Evolutionary conservation across 2,329 filamentous ascomycete genomes (phyloP), one percentile per base, ranked within the genome.

Genomic region (Fonsecaea pugnacius): DNA sequence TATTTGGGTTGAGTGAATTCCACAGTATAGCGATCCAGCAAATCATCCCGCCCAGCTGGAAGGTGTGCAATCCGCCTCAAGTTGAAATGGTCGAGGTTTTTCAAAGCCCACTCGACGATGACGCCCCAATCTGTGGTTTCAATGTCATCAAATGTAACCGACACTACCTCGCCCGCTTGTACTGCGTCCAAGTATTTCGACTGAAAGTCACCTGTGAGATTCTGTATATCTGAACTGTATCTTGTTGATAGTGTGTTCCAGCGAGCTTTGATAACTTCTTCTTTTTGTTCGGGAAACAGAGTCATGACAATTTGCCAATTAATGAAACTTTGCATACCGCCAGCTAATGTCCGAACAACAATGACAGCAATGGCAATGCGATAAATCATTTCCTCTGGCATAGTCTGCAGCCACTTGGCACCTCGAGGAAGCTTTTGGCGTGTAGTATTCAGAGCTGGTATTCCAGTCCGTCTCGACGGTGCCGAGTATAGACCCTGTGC

Each of bases 131-230:
- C 76, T 68, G 82, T 83, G 9, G 65, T 68, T 55, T 75, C 72
- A 35, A 82, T 70, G 56, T 82, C 69, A 18, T 76, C 71, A 56
- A 78, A 82, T 62, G 83, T 73, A 51, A 83, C 77, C 2, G 67
- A 67, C 8, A 81, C 80, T 2, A 83, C 76, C 51, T 77, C 69
- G 6, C 74, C 73, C 7, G 74, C 74, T 36, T 75, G 75, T 60
- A 83, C 82, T 2, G 80, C 82, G 48, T 78, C 75, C 12, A 80
- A 69, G 63, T 79, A 82, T 40, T 73, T 75, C 50, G 78, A 75
- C 60, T 82, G 80, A 64, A 84, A 81, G 62, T 81, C 78, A 30
- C 73, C 73, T 59, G 81, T 78, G 72, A 83, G 75, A 62, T 79
- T 78, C 2, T 74, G 71, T 32, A 82, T 72, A 48, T 80, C 76